Conservation (phyloP, 2,329 filamentous ascomycete genomes). For the Rutstroemia sp. region DNA sequence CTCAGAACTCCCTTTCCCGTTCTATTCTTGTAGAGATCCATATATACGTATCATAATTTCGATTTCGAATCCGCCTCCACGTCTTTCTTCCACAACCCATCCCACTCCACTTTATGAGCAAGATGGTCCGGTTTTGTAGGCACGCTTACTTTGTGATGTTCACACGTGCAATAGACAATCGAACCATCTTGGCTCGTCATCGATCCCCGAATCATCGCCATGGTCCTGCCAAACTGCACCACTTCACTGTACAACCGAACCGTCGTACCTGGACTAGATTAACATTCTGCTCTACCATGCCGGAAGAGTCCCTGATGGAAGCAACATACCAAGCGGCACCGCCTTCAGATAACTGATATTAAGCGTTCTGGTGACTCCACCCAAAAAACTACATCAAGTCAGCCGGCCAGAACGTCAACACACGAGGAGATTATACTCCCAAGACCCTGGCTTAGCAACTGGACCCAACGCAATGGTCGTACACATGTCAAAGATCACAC, state of each 20-base stretch:
- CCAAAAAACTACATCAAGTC: conserved; percentile 34
- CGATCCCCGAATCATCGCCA: conserved; percentile 42
- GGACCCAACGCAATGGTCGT: conserved; percentile 43
- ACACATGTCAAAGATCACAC: conserved; percentile 47
- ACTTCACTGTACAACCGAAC: conserved; percentile 37
- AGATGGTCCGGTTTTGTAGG: conserved; percentile 35
- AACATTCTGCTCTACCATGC: not conserved
- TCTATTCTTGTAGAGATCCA: too few relatives aligned
- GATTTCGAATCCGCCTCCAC: conserved; percentile 3
- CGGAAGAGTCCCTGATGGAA: not conserved
- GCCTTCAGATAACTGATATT: conserved; percentile 45
- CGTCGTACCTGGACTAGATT: conserved; percentile 29
- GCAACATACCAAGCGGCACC: conserved; percentile 35
- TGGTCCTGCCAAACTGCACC: conserved; percentile 39
- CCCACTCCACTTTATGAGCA: conserved; percentile 35
- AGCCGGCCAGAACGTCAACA: not conserved
- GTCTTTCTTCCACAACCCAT: conserved; percentile 24
- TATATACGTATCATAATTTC: conserved; percentile 31
- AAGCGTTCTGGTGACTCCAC: conserved; percentile 41
- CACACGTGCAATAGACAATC: conserved; percentile 40
- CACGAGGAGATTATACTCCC: conserved; percentile 32
- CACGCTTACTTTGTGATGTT: conserved; percentile 45
- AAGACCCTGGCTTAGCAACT: conserved; percentile 39
- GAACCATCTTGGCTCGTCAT: conserved; percentile 43
- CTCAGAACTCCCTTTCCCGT: conserved; percentile 9